These are phyloP conservation scores for Stenogyne calaminthoides DNA, from an alignment of 305 asterid species.

Conservation along the genomic window DNA sequence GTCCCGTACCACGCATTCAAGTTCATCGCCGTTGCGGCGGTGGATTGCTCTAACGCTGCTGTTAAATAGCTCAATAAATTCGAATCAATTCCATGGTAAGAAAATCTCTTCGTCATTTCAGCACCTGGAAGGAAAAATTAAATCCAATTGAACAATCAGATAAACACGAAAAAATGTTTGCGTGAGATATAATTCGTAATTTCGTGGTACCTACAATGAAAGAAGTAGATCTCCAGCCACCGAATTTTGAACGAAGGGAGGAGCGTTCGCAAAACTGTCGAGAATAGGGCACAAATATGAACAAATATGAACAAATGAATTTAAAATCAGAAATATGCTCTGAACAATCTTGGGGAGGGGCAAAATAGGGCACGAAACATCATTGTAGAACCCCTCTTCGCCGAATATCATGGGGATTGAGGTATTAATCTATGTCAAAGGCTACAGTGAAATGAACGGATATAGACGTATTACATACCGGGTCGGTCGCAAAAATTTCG, in stretches of 20 bases:
- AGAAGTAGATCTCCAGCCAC: slow-evolving; percentile 41
- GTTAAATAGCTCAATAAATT: slow-evolving; percentile 41
- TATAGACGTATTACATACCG: too few species aligned
- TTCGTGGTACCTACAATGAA: slow-evolving; percentile 30
- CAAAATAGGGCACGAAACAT: too few species aligned
- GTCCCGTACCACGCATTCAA: slow-evolving; percentile 39
- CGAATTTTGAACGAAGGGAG: slow-evolving; percentile 38
- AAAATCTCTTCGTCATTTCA: slow-evolving; percentile 43
- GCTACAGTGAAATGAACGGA: too few species aligned
- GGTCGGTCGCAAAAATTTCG: too few species aligned
- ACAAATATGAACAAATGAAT: too few species aligned
- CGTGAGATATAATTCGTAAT: not conserved
- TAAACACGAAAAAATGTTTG: not conserved
- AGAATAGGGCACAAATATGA: too few species aligned
- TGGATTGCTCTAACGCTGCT: slow-evolving; percentile 37
- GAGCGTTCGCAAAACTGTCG: too few species aligned
- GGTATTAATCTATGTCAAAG: too few species aligned
- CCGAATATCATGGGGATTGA: too few species aligned
- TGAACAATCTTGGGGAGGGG: too few species aligned
- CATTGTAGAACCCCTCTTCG: too few species aligned
- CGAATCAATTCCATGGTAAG: slow-evolving; percentile 38
- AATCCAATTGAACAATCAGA: not conserved
- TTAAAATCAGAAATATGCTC: too few species aligned
- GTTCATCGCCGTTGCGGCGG: slow-evolving; percentile 44
- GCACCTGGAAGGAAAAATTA: slow-evolving; percentile 16